Evolutionary conservation across 2,329 filamentous ascomycete species (phyloP), one percentile per base, ranked within the genome.

Genomic region (Ophiocordyceps robertsii): DNA sequence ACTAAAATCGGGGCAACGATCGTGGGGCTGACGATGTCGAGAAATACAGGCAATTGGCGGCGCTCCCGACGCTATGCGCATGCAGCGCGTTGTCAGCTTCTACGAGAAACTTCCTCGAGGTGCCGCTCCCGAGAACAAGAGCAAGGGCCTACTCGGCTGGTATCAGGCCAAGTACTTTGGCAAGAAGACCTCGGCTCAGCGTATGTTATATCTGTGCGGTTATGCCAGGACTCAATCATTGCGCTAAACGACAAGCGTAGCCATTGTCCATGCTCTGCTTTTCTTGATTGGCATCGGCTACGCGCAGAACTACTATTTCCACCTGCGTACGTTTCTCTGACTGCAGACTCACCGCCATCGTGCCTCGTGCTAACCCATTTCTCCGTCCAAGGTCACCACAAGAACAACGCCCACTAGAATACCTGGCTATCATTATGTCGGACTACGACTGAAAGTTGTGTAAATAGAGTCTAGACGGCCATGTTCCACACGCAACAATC

Each of bases 251-350:
- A 61, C 48, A 30, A 40, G 16, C 43, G 46, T 40, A 98, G 92
- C 92, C 51, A 77, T 98, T 60, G 73, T 94, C 57, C 92, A 98
- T 68, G 74, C 80, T 56, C 82, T 98, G 57, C 80, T 75, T 55
- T 72, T 78, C 61, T 70, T 98, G 49, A 69, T 95, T 52, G 67
- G 78, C 52, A 63, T 96, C 55, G 90, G 92, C 59, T 98, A 98
- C 69, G 84, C 84, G 57, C 87, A 96, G 72, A 89, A 95, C 73
- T 98, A 98, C 82, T 96, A 98, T 79, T 96, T 94, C 85, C 93
- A 98, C 72, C 77, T 98, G 60, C 87, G 92, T 98, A 81, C 68
- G 86, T 80, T 43, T 44, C 17, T 49, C 51, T 31, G 5, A 27
- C 27, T 14, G 13, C n/a, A 19, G 19, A 19, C 31, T 13, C n/a